Percentiles rank a stretch among this genome's conserved stretches.
These are phyloP conservation scores for Chlamydomonas schloesseri DNA, from an alignment of 139 green algal genomes.

Conservation along the genomic window DNA sequence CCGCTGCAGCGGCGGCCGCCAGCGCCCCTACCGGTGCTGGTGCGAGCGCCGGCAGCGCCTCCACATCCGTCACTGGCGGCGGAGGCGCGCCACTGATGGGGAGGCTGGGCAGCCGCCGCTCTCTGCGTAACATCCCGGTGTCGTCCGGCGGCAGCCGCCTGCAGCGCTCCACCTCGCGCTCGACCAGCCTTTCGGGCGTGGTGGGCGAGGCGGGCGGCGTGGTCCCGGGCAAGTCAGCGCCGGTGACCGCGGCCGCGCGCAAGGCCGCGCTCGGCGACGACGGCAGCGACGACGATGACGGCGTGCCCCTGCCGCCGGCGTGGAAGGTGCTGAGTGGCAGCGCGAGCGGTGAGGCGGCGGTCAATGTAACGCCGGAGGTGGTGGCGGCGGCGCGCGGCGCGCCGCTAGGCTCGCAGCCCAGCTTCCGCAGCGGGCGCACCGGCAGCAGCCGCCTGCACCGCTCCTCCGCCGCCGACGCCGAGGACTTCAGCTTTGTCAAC, in stretches of 20 bases:
- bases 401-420: background rate
- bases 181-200: background rate
- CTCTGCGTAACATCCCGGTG: background rate
- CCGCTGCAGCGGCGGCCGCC: background rate
- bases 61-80: background rate
- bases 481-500: background rate
- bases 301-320: background rate
- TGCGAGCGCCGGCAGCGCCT: background rate
- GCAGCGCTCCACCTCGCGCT: background rate
- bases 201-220: background rate
- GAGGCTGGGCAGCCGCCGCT: constrained; percentile 4
- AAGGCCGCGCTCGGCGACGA: background rate
- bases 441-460: constrained; percentile 20
- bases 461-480: background rate
- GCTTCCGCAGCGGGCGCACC: background rate
- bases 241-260: no score
- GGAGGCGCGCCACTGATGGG: background rate
- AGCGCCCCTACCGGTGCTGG: background rate
- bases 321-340: background rate
- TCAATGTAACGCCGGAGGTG: background rate
- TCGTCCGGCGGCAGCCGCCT: background rate
- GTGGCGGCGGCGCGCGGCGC: background rate
- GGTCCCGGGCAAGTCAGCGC: no score
- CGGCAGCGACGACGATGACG: background rate
- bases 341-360: background rate